phyloP scores from a whole-genome alignment of 352 stramenopile genomes.

The Phytophthora pinifolia region DNA sequence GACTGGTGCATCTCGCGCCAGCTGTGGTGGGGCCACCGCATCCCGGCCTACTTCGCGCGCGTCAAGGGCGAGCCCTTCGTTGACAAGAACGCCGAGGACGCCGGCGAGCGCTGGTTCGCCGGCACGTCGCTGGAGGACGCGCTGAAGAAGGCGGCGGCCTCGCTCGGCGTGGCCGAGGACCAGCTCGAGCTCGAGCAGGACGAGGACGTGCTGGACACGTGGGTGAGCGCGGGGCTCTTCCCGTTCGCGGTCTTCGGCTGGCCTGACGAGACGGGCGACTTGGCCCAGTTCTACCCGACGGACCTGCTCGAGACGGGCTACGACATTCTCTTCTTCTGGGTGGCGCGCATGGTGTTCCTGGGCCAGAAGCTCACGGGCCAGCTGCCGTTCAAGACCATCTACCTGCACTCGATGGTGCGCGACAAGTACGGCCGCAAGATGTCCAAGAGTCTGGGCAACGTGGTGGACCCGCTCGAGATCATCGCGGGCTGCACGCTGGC shows the following conservation, averaged over 20 bases:
- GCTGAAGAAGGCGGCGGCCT: conserved; percentile 75
- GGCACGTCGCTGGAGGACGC: conserved; percentile 88
- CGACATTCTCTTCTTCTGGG: conserved; percentile 99
- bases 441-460: conserved; percentile 99
- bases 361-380: conserved; percentile 96
- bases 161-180: conserved; percentile 58
- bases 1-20: conserved; percentile 99
- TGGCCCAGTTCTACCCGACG: conserved; percentile 95
- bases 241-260: conserved; percentile 90
- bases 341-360: conserved; percentile 97
- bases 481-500: conserved; percentile 96
- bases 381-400: conserved; percentile 97
- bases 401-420: conserved; percentile 97
- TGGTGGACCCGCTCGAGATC: conserved; percentile 97
- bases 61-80: conserved; percentile 79
- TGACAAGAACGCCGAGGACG: conserved; percentile 70
- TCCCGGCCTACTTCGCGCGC: conserved; percentile 97
- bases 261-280: conserved; percentile 61
- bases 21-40: conserved; percentile 99
- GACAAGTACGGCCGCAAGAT: conserved; percentile 99
- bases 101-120: conserved; percentile 69
- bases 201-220: conserved; percentile 99
- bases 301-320: conserved; percentile 98
- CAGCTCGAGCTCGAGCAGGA: conserved; percentile 94
- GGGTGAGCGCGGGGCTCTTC: conserved; percentile 98